Percentiles rank a stretch among this genome's conserved stretches.
Evolutionary conservation across 1,139 yeast species (phyloP).

Genomic region (Kodamaea fungicola): DNA sequence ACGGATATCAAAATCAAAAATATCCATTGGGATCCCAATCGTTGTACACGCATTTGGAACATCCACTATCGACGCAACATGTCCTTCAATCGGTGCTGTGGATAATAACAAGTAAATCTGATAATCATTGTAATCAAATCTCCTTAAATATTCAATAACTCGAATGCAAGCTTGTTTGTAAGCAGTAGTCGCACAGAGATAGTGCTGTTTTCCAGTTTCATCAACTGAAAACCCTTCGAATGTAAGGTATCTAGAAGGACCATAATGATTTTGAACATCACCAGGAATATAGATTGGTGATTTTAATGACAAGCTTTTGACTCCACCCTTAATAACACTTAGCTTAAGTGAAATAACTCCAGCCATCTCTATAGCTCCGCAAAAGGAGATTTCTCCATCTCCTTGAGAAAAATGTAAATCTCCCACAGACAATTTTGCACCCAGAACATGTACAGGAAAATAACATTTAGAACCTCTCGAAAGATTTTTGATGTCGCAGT

Average conservation of each 20-base stretch:
- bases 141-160: conserved; percentile 45
- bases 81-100: conserved; percentile 50
- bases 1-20: conserved; percentile 46
- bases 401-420: conserved; percentile 52
- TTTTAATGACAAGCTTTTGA: conserved; percentile 35
- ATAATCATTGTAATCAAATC: conserved; percentile 49
- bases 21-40: conserved; percentile 48
- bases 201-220: conserved; percentile 41
- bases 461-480: conserved; percentile 47
- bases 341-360: conserved; percentile 42
- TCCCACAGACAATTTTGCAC: conserved; percentile 47
- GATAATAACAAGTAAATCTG: conserved; percentile 44
- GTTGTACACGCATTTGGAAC: conserved; percentile 53
- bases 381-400: conserved; percentile 50
- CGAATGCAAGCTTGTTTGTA: conserved; percentile 48
- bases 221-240: conserved; percentile 53
- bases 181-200: conserved; percentile 45
- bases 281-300: conserved; percentile 49
- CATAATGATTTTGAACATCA: conserved; percentile 43
- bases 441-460: conserved; percentile 44
- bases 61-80: conserved; percentile 49
- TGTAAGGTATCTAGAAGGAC: conserved; percentile 46
- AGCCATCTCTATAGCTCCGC: conserved; percentile 54
- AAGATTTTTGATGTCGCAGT: conserved; percentile 49
- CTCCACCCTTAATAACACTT: conserved; percentile 38